Percentiles rank a stretch among this genome's conserved stretches.
These are phyloP conservation scores for Apophysomyces trapeziformis DNA, from an alignment of 371 early-diverging fungal genomes.

Conservation along the genomic window DNA sequence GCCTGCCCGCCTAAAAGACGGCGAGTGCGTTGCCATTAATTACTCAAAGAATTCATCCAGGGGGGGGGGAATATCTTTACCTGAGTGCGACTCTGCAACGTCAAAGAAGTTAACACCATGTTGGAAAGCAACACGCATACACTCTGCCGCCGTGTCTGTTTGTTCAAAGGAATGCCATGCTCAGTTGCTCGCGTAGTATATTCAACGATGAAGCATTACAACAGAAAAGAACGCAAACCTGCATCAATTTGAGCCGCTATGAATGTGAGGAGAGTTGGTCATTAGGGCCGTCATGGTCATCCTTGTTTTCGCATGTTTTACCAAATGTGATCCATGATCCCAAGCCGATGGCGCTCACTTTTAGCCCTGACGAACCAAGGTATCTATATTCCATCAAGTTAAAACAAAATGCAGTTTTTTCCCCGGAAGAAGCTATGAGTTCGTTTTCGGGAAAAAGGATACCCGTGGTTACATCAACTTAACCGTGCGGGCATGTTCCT, in stretches of 20 bases:
- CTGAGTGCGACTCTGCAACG: conserved; percentile 71
- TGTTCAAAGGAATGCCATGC: neutral
- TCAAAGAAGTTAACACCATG: conserved; percentile 82
- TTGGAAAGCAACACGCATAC: conserved; percentile 3
- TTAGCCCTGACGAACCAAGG: conserved; percentile 81
- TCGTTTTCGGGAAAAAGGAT: conserved; percentile 8
- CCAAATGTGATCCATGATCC: conserved; percentile 71
- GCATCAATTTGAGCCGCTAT: conserved; percentile 8
- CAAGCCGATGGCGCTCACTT: conserved; percentile 58
- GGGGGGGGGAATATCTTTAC: conserved; percentile 13
- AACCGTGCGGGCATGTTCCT: too few species aligned
- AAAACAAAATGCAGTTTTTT: neutral
- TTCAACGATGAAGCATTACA: too few species aligned
- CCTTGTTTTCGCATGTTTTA: conserved; percentile 19
- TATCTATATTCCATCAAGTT: conserved; percentile 78
- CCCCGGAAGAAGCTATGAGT: neutral
- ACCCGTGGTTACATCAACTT: conserved; percentile 6
- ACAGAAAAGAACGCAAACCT: neutral
- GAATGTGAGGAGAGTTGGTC: neutral
- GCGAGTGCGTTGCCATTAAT: too few species aligned
- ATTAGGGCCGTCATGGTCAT: neutral
- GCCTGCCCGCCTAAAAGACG: conserved; percentile 56
- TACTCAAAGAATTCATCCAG: too few species aligned
- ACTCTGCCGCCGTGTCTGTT: conserved; percentile 3
- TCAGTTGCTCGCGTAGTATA: too few species aligned